Evolutionary conservation across 495 filamentous ascomycete genomes (phyloP).

Genomic region (Pyrenula aspistea): DNA sequence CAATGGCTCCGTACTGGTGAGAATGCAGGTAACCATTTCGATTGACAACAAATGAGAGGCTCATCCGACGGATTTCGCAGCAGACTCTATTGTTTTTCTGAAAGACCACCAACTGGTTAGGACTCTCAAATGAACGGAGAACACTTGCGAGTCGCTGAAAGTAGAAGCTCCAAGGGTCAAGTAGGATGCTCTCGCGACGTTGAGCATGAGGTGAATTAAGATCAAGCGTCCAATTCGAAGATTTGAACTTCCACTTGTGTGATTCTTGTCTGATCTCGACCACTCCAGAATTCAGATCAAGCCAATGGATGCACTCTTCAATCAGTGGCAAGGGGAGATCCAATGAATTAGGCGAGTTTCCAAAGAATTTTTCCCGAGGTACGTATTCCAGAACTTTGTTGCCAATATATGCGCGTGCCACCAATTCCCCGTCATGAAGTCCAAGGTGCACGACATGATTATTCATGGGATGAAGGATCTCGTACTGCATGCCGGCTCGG

Average conservation of each 20-base stretch:
- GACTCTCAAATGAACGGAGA: conserved; percentile 4
- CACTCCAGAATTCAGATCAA: conserved; percentile 27
- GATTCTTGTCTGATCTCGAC: conserved; percentile 38
- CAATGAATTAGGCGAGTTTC: not conserved
- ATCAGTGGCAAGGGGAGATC: conserved; percentile 36
- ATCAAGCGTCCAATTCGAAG: conserved; percentile 14
- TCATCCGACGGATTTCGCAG: conserved; percentile 13
- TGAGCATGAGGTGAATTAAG: conserved; percentile 1
- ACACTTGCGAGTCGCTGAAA: conserved; percentile 19
- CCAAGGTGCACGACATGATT: conserved; percentile 29
- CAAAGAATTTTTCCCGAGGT: conserved; percentile 22
- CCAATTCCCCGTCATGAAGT: conserved; percentile 13
- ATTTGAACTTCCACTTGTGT: conserved; percentile 26
- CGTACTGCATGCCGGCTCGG: conserved; percentile 32
- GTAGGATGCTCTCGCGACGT: conserved; percentile 3
- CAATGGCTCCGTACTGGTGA: conserved; percentile 41
- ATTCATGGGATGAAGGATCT: conserved; percentile 13
- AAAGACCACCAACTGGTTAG: conserved; percentile 21
- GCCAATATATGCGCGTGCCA: conserved; percentile 9
- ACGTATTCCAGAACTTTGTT: conserved; percentile 29
- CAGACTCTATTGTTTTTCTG: conserved; percentile 6
- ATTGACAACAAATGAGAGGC: conserved; percentile 34
- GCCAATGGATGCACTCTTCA: conserved; percentile 43
- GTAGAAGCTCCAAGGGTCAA: conserved; percentile 21
- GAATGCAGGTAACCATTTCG: conserved; percentile 24